Evolutionary conservation across 2,329 filamentous ascomycete genomes (phyloP).

Genomic region (Ophiosphaerella herpotricha): DNA sequence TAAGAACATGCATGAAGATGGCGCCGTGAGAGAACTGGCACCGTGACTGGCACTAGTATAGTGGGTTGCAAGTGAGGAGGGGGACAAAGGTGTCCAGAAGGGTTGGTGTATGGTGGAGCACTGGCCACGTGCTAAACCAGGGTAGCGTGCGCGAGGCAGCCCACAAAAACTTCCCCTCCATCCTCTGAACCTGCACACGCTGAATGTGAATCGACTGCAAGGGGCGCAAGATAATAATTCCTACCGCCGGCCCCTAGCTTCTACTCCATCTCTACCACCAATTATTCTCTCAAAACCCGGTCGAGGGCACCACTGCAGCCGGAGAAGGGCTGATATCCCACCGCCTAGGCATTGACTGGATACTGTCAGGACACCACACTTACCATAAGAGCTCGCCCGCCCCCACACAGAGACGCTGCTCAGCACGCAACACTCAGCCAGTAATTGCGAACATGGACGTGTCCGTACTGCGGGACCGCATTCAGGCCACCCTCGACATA

Average conservation of each 20-base stretch:
- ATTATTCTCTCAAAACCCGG: constrained; percentile 12
- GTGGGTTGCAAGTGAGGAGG: neutral
- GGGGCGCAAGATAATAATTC: constrained; percentile 25
- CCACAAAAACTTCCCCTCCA: constrained; percentile 19
- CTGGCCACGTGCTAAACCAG: constrained; percentile 1
- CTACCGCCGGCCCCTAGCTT: constrained; percentile 16
- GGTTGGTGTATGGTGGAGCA: neutral
- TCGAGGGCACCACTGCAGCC: constrained; percentile 19
- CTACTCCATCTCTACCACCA: constrained; percentile 12
- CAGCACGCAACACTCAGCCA: constrained; percentile 8
- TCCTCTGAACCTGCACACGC: constrained; percentile 28
- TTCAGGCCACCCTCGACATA: constrained; percentile 74
- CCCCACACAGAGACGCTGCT: constrained; percentile 12
- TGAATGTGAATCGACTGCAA: constrained; percentile 28
- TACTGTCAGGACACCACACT: constrained; percentile 17
- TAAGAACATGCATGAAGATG: neutral
- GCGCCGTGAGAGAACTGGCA: no score
- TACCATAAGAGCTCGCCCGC: constrained; percentile 10
- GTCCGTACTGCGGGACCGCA: constrained; percentile 73
- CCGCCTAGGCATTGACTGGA: constrained; percentile 13
- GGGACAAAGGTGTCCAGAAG: neutral
- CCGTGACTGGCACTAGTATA: no score
- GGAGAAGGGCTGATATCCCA: constrained; percentile 12
- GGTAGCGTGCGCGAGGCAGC: neutral
- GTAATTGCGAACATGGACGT: constrained; percentile 67